Conservation (phyloP, 2,329 filamentous ascomycete genomes). For the Epichloe amarillans region DNA sequence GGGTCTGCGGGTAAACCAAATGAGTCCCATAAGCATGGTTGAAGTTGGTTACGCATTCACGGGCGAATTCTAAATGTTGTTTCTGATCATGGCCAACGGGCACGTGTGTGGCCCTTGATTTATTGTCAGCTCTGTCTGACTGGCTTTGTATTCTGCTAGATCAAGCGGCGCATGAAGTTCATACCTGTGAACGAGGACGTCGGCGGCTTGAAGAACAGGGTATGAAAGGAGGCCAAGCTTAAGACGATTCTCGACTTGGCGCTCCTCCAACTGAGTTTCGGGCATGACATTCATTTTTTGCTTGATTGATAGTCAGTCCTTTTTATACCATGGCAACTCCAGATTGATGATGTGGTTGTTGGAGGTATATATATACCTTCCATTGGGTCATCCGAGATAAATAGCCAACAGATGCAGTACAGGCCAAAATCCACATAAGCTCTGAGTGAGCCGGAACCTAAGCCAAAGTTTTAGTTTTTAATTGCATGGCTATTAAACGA, state of each 20-base stretch:
- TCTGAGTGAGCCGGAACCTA: conserved; percentile 70
- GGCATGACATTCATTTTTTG: conserved; percentile 58
- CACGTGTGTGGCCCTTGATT: conserved; percentile 67
- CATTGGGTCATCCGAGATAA: conserved; percentile 98
- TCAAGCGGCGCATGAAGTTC: background rate
- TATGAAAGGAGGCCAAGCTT: conserved; percentile 93
- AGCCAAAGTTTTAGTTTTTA: background rate
- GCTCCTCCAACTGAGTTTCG: conserved; percentile 43
- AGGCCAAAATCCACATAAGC: conserved; percentile 94
- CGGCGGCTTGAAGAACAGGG: conserved; percentile 87
- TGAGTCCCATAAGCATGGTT: conserved; percentile 59
- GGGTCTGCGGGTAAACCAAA: conserved; percentile 52
- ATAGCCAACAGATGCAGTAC: conserved; percentile 82
- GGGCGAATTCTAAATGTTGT: conserved; percentile 87
- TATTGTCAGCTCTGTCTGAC: conserved; percentile 1
- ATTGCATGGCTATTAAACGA: background rate
- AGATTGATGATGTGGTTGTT: background rate
- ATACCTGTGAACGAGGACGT: conserved; percentile 75
- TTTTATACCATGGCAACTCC: too few species aligned
- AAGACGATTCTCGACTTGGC: conserved; percentile 43
- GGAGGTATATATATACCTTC: conserved; percentile 49
- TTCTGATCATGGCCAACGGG: conserved; percentile 92
- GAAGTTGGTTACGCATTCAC: conserved; percentile 76
- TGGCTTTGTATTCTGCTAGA: background rate
- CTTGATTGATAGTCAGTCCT: conserved; percentile 26